Evolutionary conservation across 2,329 filamentous ascomycete genomes (phyloP), one percentile per base, ranked within the genome.

Genomic region (Monosporascus sp.): DNA sequence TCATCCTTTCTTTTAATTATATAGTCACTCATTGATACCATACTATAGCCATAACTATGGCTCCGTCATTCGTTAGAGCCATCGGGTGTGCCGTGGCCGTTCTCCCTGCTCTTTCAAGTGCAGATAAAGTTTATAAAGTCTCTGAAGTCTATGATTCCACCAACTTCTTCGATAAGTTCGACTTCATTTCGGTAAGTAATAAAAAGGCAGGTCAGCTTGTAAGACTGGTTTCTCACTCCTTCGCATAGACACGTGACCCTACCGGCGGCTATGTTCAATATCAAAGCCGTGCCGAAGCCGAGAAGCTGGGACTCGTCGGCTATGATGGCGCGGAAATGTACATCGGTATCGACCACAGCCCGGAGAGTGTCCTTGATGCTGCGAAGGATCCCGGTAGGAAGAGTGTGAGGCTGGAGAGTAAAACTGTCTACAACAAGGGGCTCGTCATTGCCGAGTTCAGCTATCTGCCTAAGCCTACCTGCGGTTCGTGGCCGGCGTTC

Each of bases 401-500:
- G 57, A 88, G 84, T 59, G 81, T 91, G 31, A 79, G 88, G 38
- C 66, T 91, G 17, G 79, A 83, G 56, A 88, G 84, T 65, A 83
- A 77, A 53, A 75, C 77, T 48, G 65, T 69, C 6, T 91, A 87
- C 71, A 81, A 76, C 56, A 76, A 83, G 53, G 87, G 85, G 25
- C 80, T 90, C 27, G 79, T 90, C 62, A 81, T 91, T 44, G 75
- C 85, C 45, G 83, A 89, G 63, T 81, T 90, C 58, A 75, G 72
- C 15, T 86, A 90, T 62, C 83, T 91, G 71, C 87, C 88, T 31
- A 75, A 73, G 52, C 76, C 78, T 9, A 72, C 76, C 44, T 90
- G 88, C 60, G 87, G 88, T 49, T 76, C 80, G 7, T 91, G 88
- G 88, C 88, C 88, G 4, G 85, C 87, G 71, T 77, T 86, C 68